Base-by-base conservation (phyloP, 2,329 filamentous ascomycete genomes). In the Drechslerella dactyloides region DNA sequence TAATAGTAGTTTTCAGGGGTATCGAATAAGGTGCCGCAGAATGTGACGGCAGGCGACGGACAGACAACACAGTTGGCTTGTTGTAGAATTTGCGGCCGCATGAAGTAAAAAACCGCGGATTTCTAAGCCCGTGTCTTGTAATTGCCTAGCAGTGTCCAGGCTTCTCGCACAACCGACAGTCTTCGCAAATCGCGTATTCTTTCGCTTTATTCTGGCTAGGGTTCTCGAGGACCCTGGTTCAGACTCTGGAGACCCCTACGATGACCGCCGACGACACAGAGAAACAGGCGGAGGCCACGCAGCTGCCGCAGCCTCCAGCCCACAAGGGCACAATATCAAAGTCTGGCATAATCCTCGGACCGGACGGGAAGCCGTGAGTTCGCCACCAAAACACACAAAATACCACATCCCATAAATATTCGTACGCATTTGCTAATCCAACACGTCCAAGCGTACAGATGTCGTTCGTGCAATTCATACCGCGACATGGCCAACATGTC, bases 301-400 rank as follows among this genome's bases (percentile, higher is more conserved):
- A 50, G 17, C 66, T 64, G 11, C 66, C 66, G 23, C 58, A 63
- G 19, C 52, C 65, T 7, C 53, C 65, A 13, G 59, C 59, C 10
- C 66, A 70, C 24, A 70, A 60, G 40, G 66, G 66, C 24, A 44
- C 66, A 42, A 60, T 64, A 37, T 53, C 89, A 15, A 90, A 89
- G 77, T 89, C 90, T 74, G 57, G 56, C 8, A 83, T 93, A 1
- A 85, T 93, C 40, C 81, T 93, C 37, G 90, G 88, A 51, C 89
- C 89, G 74, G 90, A 94, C 81, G 90, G 90, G 63, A 94, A 94
- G 80, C 90, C 90, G 90, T 93, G 81, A 82, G 89, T 80, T 42
- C 59, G n/a, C 10, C 23, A 17, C 13, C 68, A 64, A 63, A 48
- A 59, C 74, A 37, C 75, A 46, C 27, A 33, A 33, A 33, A 33